Evolutionary conservation across 345 rosid genomes (phyloP), one percentile per base, ranked within the genome.

Genomic region (Corymbia maculata): DNA sequence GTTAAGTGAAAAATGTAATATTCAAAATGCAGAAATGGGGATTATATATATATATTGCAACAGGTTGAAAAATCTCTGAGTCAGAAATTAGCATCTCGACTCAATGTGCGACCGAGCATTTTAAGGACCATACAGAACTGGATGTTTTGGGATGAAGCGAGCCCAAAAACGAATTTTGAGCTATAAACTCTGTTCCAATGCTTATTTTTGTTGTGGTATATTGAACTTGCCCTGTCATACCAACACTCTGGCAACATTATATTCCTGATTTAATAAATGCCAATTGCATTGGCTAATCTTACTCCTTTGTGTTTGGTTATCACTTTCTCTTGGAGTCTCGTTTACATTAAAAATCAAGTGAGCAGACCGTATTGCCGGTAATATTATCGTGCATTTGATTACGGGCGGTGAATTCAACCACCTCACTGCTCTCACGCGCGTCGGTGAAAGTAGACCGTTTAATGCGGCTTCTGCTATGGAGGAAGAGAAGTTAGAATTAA

Each of bases 31-130:
- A 17, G 82, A 42, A 70, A 70, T 2, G 80, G 12, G 80, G 24
- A 70, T 70, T 70, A 36, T 75, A 36, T 36, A 26, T 17, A 26
- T 68, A 53, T 51, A 52, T 30, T 68, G 44, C 44, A 87, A 70
- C 92, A 95, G 96, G 94, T 95, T 28, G 93, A 93, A 91, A 91
- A 87, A 86, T 92, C 97, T 87, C 88, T 94, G 80, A 95, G 98
- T 85, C 95, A 95, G 94, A 96, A 94, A 92, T 90, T 97, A 50
- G 97, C 98, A n/a, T 88, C 91, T 85, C 95, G 96, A 49, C 94
- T 97, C 88, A 94, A 94, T 59, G 93, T 94, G 90, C 93, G 91
- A 88, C 97, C 99, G 30, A 94, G 89, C 94, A 92, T n/a, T 96
- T 51, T 97, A 90, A 96, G 90, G 89, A 28, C 57, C 87, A 86